Base-by-base conservation (phyloP, 2,329 filamentous ascomycete species). In the Pseudogymnoascus sp. region DNA sequence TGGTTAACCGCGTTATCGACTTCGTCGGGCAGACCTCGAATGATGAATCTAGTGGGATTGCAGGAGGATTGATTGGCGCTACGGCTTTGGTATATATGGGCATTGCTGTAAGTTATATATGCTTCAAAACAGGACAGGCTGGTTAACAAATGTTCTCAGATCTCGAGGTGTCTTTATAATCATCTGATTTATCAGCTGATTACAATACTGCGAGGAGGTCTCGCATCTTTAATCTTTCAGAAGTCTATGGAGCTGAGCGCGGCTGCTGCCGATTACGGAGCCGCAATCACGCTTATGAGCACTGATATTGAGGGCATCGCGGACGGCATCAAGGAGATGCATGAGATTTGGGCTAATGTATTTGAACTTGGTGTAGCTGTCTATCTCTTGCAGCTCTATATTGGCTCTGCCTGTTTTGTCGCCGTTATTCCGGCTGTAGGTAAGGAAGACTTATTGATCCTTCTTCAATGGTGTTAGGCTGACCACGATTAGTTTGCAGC, bases 191-290 rank as follows among this genome's bases (percentile, higher is more conserved):
- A 79, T 64, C 77, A 78, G 5, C 70, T 72, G 10, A 75, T 78
- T 25, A 78, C 77, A 8, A 77, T 78, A 73, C 70, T 78, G 7
- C 71, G 79, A 37, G 77, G 76, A 8, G 75, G 72, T 0, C 67
- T 81, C 6, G 72, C 80, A n/a, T 78, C 79, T 0, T 72, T 84
- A 66, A 77, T 86, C 1, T 85, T 81, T 67, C 75, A 77, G 16
- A 80, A 81, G 67, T 80, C 78, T 0, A 64, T 79, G 0, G 66
- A 69, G 0, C 65, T 79, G 14, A 70, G 70, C 10, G 68, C 70
- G 0, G 66, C 69, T 0, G 66, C 70, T 1, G 69, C 73, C 23
- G 73, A 76, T 14, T 76, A 78, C 21, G 72, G 73, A 0, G 74
- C 74, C 0, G 73, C 78, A 1, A 67, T 78, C 4, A 80, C 78